Evolutionary conservation across 495 filamentous ascomycete species (phyloP), one percentile per base, ranked within the genome.

Genomic region (Trichoderma asperelloides): DNA sequence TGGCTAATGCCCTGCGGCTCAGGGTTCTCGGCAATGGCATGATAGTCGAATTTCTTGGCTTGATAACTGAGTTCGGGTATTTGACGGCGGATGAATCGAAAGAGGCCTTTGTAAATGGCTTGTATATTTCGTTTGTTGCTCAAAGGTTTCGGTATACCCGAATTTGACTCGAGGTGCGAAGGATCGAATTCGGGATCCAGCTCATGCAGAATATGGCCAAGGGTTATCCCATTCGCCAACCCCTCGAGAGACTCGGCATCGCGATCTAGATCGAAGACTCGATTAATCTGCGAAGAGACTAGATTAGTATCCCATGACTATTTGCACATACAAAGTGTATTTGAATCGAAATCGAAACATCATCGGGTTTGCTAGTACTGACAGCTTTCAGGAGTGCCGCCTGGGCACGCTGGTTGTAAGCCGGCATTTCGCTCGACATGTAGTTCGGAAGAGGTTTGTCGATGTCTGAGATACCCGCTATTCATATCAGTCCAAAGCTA

Each of bases 191-290:
- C 71, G 70, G 77, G 69, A 69, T 72, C 90, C 74, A 75, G 87
- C 83, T 70, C 85, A 79, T 89, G 88, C 85, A 85, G 79, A 62
- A 85, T 77, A 67, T 80, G 76, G 65, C 79, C 79, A 70, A 96
- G 82, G 33, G 90, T 82, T 64, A 85, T 82, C 62, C 91, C 93
- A 75, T 96, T 89, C 65, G 84, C 87, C 71, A 96, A 81, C 70
- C 92, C 87, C 67, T 84, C 83, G 25, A 78, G 69, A 13, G 70
- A 69, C 62, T 69, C 71, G 68, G 74, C 74, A 68, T 57, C 28
- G 28, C 71, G 74, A 63, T 69, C 72, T 57, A 69, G 63, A 33
- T 76, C 71, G 68, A 79, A 78, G 1, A 65, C 43, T 18, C 64
- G 64, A 28, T 65, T 65, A 9, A 65, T 45, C 64, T 64, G 33